Base-by-base conservation (phyloP, 352 stramenopile genomes). In the Pythium periplocum region DNA sequence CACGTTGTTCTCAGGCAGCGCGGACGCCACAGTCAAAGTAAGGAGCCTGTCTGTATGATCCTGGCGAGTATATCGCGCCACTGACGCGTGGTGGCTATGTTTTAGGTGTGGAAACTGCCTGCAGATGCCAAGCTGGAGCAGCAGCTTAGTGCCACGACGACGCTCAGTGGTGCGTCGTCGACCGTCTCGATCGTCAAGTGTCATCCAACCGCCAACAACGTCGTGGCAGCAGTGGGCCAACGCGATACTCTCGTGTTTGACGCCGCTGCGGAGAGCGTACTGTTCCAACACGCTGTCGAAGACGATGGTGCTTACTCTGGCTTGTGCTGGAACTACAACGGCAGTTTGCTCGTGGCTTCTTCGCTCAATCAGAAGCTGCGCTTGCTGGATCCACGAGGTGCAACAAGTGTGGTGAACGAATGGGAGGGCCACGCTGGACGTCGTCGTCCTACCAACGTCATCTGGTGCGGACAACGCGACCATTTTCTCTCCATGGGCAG, bases 291-390 rank as follows among this genome's bases (percentile, higher is more conserved):
- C 39, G 30, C 71, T 32, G 33, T 45, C 4, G 33, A 69, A 10
- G 55, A 45, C 9, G 31, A 52, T 3, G 63, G 45, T 8, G 41
- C 48, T 11, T 30, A 55, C 36, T 43, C 33, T 30, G 44, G 38
- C 2, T 48, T 80, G 26, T 53, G 63, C 17, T 93, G 83, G 83
- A 90, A 78, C 64, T 87, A 78, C 64, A 77, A 91, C 47, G 80
- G 83, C 2, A 83, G 77, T 44, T 30, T 62, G 4, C 64, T 87
- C 37, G 51, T 80, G 12, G 55, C 74, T 5, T 64, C 68, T 7
- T 72, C 76, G 0, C 59, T 75, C 7, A 66, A 78, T 49, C 75
- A 86, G 48, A 53, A 67, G 1, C 57, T 91, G 37, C 69, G 72
- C 7, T 17, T 87, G 2, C 36, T 82, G 17, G 83, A 93, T 51